Evolutionary conservation across 176 grass and related monocot species (phyloP).

Genomic region (Avena sativa): DNA sequence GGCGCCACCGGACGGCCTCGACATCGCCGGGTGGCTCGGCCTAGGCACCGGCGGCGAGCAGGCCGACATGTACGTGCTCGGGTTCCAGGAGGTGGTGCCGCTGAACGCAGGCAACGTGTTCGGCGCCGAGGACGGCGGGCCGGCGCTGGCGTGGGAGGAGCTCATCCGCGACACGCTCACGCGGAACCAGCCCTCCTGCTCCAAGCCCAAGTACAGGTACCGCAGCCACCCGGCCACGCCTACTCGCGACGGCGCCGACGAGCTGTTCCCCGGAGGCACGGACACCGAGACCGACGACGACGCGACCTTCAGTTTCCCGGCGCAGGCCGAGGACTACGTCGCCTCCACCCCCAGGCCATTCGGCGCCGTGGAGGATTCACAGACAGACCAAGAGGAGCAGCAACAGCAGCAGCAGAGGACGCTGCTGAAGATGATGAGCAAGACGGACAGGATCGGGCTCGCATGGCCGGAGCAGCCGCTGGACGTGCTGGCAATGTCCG

Average conservation of each 20-base stretch:
- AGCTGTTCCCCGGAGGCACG: slow-evolving; percentile 42
- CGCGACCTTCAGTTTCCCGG: slow-evolving; percentile 37
- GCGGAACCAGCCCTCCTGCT: slow-evolving; percentile 34
- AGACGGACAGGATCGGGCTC: slow-evolving; percentile 69
- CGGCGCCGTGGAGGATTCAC: not conserved
- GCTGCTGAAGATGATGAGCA: slow-evolving; percentile 69
- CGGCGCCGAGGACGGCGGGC: slow-evolving; percentile 69
- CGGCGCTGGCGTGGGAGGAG: slow-evolving; percentile 78
- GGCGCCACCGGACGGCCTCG: slow-evolving; percentile 57
- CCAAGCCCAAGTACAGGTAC: slow-evolving; percentile 58
- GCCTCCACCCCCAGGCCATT: slow-evolving; percentile 48
- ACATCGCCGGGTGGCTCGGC: slow-evolving; percentile 73
- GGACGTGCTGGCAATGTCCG: slow-evolving; percentile 53
- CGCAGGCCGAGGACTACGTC: not conserved
- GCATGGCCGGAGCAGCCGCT: slow-evolving; percentile 91
- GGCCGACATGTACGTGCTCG: slow-evolving; percentile 90
- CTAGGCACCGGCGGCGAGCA: slow-evolving; percentile 62
- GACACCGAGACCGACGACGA: slow-evolving; percentile 69
- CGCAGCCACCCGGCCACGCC: slow-evolving; percentile 81
- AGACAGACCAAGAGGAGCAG: slow-evolving; percentile 28
- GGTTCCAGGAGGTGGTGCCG: slow-evolving; percentile 94
- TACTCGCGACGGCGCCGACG: slow-evolving; percentile 39
- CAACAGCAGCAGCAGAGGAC: slow-evolving; percentile 45
- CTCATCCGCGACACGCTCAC: slow-evolving; percentile 71
- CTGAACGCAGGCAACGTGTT: slow-evolving; percentile 91